phyloP scores from a whole-genome alignment of 106 monocot species.

The Apostasia ramifera region DNA sequence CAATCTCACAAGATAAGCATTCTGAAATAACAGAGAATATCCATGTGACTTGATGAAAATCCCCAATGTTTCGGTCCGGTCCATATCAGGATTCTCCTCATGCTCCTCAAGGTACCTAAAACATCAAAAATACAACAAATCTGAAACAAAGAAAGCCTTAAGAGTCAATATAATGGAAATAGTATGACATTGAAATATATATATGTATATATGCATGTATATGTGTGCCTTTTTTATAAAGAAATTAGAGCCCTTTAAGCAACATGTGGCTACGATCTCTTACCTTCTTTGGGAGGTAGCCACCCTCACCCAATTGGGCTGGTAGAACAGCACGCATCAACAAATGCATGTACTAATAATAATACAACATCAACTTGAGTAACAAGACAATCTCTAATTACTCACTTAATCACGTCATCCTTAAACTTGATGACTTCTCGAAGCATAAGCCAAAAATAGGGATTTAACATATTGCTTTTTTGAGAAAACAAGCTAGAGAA shows the following conservation, averaged over 20 bases:
- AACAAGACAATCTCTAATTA: neutral
- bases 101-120: conserved; percentile 72
- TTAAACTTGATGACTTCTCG: conserved; percentile 70
- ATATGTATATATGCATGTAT: too few species aligned
- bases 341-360: too few species aligned
- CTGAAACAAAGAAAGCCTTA: neutral
- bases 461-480: conserved; percentile 67
- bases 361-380: neutral
- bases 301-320: too few species aligned
- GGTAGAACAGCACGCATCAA: too few species aligned
- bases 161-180: too few species aligned
- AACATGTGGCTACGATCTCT: too few species aligned
- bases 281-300: too few species aligned
- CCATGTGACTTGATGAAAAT: conserved; percentile 71
- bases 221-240: too few species aligned
- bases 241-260: too few species aligned
- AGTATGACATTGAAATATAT: too few species aligned
- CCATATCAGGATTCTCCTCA: conserved; percentile 70
- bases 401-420: conserved; percentile 53
- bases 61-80: conserved; percentile 63
- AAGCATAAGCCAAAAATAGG: conserved; percentile 71
- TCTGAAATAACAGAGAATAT: conserved; percentile 75
- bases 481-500: conserved; percentile 64
- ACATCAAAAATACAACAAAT: conserved; percentile 1
- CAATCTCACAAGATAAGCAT: conserved; percentile 75